These are phyloP conservation scores for Podospora conica DNA, from an alignment of 495 filamentous ascomycete genomes.

Conservation along the genomic window DNA sequence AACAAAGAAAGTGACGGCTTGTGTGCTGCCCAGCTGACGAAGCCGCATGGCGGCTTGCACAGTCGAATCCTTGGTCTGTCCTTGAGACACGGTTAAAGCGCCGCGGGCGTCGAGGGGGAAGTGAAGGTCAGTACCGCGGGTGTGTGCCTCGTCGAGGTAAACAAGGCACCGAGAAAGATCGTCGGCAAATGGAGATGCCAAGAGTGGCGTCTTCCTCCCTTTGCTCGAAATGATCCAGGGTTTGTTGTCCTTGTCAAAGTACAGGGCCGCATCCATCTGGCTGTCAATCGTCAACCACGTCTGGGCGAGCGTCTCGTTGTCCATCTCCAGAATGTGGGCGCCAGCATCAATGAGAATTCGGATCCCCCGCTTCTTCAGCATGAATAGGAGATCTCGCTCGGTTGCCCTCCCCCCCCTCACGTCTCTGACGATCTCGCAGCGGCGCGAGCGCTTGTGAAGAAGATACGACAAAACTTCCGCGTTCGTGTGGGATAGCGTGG, in stretches of 20 bases:
- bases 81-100: conserved; percentile 43
- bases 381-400: conserved; percentile 33
- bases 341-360: conserved; percentile 46
- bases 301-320: conserved; percentile 35
- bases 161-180: conserved; percentile 40
- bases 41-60: conserved; percentile 49
- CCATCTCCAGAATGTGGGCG: conserved; percentile 45
- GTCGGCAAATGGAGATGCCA: conserved; percentile 39
- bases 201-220: conserved; percentile 26
- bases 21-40: conserved; percentile 32
- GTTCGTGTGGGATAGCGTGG: conserved; percentile 42
- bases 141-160: conserved; percentile 45
- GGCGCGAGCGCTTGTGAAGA: conserved; percentile 37
- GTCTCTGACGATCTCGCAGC: conserved; percentile 32
- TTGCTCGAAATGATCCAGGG: conserved; percentile 31
- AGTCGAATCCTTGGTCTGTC: conserved; percentile 43
- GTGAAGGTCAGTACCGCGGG: conserved; percentile 46
- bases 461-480: conserved; percentile 50
- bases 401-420: conserved; percentile 23
- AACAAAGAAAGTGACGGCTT: conserved; percentile 34
- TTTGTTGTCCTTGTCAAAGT: conserved; percentile 37
- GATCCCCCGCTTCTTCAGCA: conserved; percentile 27
- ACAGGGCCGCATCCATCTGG: conserved; percentile 29
- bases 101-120: conserved; percentile 36
- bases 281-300: conserved; percentile 42